A percentile compares a stretch with the other conserved stretches of the same genome.
These are phyloP conservation scores for Candida awuae DNA, from an alignment of 805 yeast species.

Conservation along the genomic window DNA sequence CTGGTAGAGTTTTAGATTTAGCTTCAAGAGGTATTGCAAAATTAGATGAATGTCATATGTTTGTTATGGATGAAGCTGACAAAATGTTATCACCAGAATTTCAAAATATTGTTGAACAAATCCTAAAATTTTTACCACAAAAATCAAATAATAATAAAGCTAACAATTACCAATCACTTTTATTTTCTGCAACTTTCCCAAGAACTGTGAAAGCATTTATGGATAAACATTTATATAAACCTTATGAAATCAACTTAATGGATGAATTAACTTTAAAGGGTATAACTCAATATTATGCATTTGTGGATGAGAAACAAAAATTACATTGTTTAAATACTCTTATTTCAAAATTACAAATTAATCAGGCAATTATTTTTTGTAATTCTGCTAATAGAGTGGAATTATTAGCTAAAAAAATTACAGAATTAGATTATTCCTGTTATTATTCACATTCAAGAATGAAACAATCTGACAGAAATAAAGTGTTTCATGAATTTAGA, in stretches of 20 bases:
- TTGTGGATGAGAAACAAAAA: conserved; percentile 93
- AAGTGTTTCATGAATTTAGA: conserved; percentile 97
- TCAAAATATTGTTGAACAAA: conserved; percentile 77
- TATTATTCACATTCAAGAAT: conserved; percentile 94
- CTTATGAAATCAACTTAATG: conserved; percentile 94
- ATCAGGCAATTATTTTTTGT: conserved; percentile 95
- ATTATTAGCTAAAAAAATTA: conserved; percentile 87
- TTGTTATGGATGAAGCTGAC: conserved; percentile 98
- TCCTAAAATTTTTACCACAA: conserved; percentile 68
- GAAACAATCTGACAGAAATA: conserved; percentile 96
- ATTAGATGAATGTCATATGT: conserved; percentile 74
- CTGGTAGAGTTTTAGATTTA: conserved; percentile 93
- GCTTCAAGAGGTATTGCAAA: conserved; percentile 86
- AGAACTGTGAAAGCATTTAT: conserved; percentile 85
- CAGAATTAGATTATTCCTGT: conserved; percentile 94
- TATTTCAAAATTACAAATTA: conserved; percentile 88
- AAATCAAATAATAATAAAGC: conserved; percentile 26
- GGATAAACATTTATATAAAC: conserved; percentile 82
- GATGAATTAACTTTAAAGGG: conserved; percentile 95
- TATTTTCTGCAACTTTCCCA: conserved; percentile 96
- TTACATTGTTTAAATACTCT: conserved; percentile 92
- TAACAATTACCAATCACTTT: conserved; percentile 66
- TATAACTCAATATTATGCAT: conserved; percentile 96
- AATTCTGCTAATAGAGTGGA: conserved; percentile 96
- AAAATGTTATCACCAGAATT: conserved; percentile 91